These are phyloP conservation scores for Neohortaea acidophila DNA, from an alignment of 495 filamentous ascomycete genomes.

Conservation along the genomic window DNA sequence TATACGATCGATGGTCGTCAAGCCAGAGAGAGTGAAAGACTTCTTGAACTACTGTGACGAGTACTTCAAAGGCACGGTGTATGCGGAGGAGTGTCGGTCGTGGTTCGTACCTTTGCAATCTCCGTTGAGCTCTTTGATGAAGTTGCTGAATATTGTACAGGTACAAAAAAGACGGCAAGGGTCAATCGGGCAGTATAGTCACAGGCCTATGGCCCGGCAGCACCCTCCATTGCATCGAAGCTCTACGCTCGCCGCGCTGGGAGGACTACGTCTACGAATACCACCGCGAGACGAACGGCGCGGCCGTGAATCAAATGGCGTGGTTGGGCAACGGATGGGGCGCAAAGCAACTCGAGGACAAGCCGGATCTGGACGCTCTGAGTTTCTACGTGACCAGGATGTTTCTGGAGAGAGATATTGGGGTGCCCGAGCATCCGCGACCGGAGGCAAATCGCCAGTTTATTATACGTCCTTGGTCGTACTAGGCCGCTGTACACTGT, in stretches of 20 bases:
- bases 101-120: constrained; percentile 8
- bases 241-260: constrained; percentile 15
- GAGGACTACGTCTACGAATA: constrained; percentile 18
- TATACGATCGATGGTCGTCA: constrained; percentile 25
- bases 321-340: constrained; percentile 21
- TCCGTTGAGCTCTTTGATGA: not conserved
- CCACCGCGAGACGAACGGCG: constrained; percentile 7
- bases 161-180: constrained; percentile 17
- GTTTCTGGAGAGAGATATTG: constrained; percentile 16
- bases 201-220: constrained; percentile 28
- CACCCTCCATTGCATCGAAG: constrained; percentile 34
- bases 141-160: not conserved
- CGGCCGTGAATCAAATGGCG: constrained; percentile 14
- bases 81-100: constrained; percentile 14
- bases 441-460: constrained; percentile 17
- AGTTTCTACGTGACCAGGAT: constrained; percentile 10
- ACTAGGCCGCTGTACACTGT: constrained; percentile 5
- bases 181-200: constrained; percentile 17
- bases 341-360: constrained; percentile 8
- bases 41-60: constrained; percentile 17
- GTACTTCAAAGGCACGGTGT: constrained; percentile 19
- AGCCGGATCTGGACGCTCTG: constrained; percentile 4
- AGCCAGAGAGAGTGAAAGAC: constrained; percentile 16
- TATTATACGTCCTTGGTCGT: constrained; percentile 11
- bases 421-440: constrained; percentile 2